phyloP scores from a whole-genome alignment of 352 stramenopile species.

The Globisporangium spiculum region DNA sequence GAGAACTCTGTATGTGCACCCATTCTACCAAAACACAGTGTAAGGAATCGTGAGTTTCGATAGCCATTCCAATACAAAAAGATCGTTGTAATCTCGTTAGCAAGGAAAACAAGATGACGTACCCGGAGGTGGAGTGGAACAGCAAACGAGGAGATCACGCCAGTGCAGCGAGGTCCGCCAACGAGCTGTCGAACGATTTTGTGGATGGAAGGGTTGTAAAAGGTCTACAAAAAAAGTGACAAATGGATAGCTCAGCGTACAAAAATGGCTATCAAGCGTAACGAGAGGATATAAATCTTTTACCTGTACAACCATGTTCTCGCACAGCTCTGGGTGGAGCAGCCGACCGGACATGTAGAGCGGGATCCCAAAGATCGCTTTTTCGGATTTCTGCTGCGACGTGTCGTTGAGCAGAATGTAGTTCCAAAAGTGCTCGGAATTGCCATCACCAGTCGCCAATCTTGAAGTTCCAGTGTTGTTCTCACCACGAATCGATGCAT shows the following conservation, averaged over 20 bases:
- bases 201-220: conserved; percentile 84
- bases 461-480: not conserved
- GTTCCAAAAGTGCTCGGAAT: conserved; percentile 61
- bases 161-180: conserved; percentile 69
- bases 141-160: conserved; percentile 61
- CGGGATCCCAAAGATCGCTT: conserved; percentile 76
- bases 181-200: conserved; percentile 83
- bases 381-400: conserved; percentile 58
- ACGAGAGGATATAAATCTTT: not conserved
- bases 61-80: not conserved
- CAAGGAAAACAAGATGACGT: conserved; percentile 13
- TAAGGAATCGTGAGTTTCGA: not conserved
- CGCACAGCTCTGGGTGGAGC: conserved; percentile 76
- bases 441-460: conserved; percentile 2
- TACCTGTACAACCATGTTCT: conserved; percentile 85
- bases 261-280: not conserved
- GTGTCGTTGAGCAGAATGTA: conserved; percentile 60
- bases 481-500: not conserved
- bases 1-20: conserved; percentile 55
- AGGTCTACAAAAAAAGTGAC: conserved; percentile 38
- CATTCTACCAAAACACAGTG: conserved; percentile 17
- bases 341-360: conserved; percentile 84
- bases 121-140: conserved; percentile 45
- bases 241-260: not conserved
- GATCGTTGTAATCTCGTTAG: not conserved